phyloP scores from a whole-genome alignment of 2,329 filamentous ascomycete genomes.

The Beauveria sp. region DNA sequence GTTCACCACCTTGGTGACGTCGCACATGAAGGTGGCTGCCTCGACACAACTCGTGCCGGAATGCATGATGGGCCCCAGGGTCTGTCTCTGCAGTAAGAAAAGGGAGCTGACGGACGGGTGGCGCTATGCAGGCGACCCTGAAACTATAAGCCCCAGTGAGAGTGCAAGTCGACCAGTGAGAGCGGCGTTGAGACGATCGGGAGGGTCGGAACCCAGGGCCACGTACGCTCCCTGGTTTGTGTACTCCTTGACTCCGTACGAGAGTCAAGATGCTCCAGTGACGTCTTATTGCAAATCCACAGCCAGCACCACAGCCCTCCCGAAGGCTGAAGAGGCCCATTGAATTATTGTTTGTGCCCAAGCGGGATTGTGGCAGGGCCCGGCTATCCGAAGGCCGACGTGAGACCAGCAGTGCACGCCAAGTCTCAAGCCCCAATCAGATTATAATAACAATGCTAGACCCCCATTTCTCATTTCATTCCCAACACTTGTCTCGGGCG shows the following conservation, averaged over 20 bases:
- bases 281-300: too few species aligned
- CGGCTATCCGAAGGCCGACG: slow-evolving; percentile 1
- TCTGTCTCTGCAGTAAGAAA: slow-evolving; percentile 1
- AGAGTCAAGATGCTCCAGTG: too few species aligned
- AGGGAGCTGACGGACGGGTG: neutral
- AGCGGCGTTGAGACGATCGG: slow-evolving; percentile 1
- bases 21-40: neutral
- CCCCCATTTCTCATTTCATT: slow-evolving; percentile 3
- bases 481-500: neutral
- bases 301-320: neutral
- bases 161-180: neutral
- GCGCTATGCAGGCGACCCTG: neutral
- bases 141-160: neutral
- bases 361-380: slow-evolving; percentile 1
- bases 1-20: neutral
- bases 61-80: neutral
- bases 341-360: neutral
- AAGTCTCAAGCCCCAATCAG: neutral
- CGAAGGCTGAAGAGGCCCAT: too few species aligned
- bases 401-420: neutral
- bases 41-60: neutral
- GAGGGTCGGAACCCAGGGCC: neutral
- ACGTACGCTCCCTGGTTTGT: neutral
- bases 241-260: too few species aligned
- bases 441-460: neutral